These are phyloP conservation scores for Aquilaria agallochum DNA, from an alignment of 441 rosid genomes.

Conservation along the genomic window DNA sequence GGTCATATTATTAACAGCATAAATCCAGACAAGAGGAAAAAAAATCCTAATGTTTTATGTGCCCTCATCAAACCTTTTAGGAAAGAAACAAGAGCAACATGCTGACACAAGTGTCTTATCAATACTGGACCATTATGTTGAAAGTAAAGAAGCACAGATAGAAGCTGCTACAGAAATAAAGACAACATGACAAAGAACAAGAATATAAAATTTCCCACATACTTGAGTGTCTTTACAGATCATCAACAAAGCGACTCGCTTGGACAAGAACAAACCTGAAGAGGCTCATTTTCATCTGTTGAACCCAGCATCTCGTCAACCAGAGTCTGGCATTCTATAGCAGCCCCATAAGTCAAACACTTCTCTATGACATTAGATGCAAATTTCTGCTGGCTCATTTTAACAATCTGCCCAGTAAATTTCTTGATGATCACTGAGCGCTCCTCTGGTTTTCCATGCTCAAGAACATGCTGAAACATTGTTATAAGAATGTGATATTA, in stretches of 20 bases:
- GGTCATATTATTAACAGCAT: too few species aligned
- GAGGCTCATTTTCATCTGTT: constrained; percentile 80
- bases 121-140: too few species aligned
- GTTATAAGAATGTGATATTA: constrained; percentile 1
- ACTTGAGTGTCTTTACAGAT: background rate
- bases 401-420: constrained; percentile 70
- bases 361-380: constrained; percentile 78
- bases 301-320: constrained; percentile 85
- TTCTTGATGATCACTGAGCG: constrained; percentile 56
- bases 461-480: constrained; percentile 62
- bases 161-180: too few species aligned
- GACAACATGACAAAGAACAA: background rate
- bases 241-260: background rate
- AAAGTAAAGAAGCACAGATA: too few species aligned
- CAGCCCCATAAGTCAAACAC: constrained; percentile 62
- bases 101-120: too few species aligned
- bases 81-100: too few species aligned
- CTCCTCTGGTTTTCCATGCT: constrained; percentile 70
- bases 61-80: too few species aligned
- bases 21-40: too few species aligned
- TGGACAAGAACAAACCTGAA: constrained; percentile 44
- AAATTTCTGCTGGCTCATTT: constrained; percentile 86
- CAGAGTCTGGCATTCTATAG: constrained; percentile 56
- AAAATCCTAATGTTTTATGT: too few species aligned
- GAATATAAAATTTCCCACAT: too few species aligned